Conservation (phyloP, 805 yeast genomes). For the Ogataea zsoltii region DNA sequence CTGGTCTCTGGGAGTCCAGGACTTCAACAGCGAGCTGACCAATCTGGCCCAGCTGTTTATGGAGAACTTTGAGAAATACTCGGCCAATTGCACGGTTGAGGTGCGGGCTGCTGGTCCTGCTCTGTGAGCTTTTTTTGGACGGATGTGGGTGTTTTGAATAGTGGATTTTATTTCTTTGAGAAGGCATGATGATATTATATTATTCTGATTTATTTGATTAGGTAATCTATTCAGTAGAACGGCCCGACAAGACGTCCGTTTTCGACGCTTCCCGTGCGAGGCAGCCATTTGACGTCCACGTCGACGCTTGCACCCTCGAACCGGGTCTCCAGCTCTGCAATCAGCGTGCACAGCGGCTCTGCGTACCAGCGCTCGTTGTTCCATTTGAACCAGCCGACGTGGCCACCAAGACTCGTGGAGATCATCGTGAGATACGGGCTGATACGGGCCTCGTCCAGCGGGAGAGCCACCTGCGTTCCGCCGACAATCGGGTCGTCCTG, state of each 20-base stretch:
- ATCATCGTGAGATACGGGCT: slow-evolving; percentile 64
- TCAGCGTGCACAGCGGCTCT: slow-evolving; percentile 47
- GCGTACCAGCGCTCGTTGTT: slow-evolving; percentile 69
- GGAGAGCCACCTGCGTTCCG: slow-evolving; percentile 41
- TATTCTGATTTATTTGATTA: not conserved
- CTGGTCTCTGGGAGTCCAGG: slow-evolving; percentile 64
- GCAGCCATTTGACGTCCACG: slow-evolving; percentile 14
- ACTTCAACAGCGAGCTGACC: slow-evolving; percentile 55
- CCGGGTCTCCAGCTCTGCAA: slow-evolving; percentile 23
- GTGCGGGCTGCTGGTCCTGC: slow-evolving; percentile 93
- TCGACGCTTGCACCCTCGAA: slow-evolving; percentile 3
- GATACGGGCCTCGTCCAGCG: slow-evolving; percentile 45
- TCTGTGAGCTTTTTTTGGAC: slow-evolving; percentile 30
- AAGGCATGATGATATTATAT: not conserved
- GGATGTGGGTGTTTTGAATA: not conserved
- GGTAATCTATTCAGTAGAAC: slow-evolving; percentile 2
- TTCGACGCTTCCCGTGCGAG: slow-evolving; percentile 12
- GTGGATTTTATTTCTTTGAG: slow-evolving; percentile 1
- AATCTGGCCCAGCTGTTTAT: slow-evolving; percentile 75
- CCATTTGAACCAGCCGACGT: slow-evolving; percentile 72
- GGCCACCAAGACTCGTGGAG: slow-evolving; percentile 74
- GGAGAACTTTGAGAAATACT: slow-evolving; percentile 84
- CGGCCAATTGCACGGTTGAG: slow-evolving; percentile 78
- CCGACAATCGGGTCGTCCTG: slow-evolving; percentile 77
- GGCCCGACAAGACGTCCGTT: slow-evolving; percentile 22